phyloP scores from a whole-genome alignment of 208 protist species.

The Naegleria fowleri region DNA sequence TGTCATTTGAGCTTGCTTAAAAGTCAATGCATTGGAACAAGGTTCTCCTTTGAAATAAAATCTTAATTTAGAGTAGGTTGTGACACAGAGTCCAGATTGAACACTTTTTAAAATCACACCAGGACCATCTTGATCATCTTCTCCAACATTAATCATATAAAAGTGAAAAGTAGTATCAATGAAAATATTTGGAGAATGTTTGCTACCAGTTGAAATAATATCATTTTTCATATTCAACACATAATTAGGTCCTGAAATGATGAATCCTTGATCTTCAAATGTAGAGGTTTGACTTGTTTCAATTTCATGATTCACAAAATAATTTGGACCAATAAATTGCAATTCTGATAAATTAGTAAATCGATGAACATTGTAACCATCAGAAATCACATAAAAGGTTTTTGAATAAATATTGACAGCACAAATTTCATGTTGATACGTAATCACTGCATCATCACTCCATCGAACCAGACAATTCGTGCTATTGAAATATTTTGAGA shows the following conservation, averaged over 20 bases:
- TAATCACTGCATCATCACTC: background rate
- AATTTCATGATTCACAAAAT: background rate
- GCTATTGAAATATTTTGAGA: background rate
- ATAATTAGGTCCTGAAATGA: background rate
- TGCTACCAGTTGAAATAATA: background rate
- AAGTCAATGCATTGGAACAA: background rate
- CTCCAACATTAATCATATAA: background rate
- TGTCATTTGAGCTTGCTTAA: background rate
- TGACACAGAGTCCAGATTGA: background rate
- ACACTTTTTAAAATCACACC: background rate
- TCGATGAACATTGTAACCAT: background rate
- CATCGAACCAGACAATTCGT: background rate
- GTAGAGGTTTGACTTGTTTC: background rate
- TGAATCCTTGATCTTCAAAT: background rate
- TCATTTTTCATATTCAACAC: background rate
- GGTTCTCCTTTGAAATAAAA: background rate
- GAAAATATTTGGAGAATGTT: background rate
- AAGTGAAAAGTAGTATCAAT: background rate
- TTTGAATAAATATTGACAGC: background rate
- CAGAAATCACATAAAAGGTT: background rate
- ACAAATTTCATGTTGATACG: background rate
- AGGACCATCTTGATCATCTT: background rate
- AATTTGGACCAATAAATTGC: background rate
- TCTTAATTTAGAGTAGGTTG: background rate
- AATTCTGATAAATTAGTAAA: too few species aligned